Evolutionary conservation across 192 early-diverging fungal genomes (phyloP), one percentile per base, ranked within the genome.

Genomic region (Funneliformis geosporum): DNA sequence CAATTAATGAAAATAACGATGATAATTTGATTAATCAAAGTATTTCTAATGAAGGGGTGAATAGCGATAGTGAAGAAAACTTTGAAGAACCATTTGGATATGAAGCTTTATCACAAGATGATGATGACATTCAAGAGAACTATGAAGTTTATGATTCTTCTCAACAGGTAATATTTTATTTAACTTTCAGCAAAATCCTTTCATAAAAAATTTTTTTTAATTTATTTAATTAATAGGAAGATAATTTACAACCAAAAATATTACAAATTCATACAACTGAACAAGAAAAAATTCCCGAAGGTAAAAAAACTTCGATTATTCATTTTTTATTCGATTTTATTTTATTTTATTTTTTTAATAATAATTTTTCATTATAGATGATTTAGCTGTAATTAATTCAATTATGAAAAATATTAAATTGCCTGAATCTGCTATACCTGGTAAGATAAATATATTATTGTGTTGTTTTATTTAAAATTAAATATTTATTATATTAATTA

Each of bases 321-420:
- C n/a, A n/a, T n/a, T n/a, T n/a, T n/a, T 25, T 28, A 64, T 7
- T 64, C n/a, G n/a, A n/a, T n/a, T 64, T 23, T 14, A 8, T 38
- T n/a, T 28, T n/a, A n/a, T n/a, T 65, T 28, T 23, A 28, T 28
- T 65, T 25, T 18, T 25, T 10, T 42, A 23, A 21, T 55, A 55
- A 0, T 55, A 44, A 33, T 33, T 65, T 28, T 65, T n/a, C n/a
- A 65, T 9, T 65, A 69, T n/a, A 69, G 67, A 40, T n/a, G 67
- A 69, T 69, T 38, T 69, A 16, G 9, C 33, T 42, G 2, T 43
- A 21, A 69, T 69, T 40, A 69, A 40, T 25, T 69, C 67, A 18
- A 69, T 69, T 23, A 69, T 69, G 67, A 69, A 43, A 23, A 69
- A 69, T 44, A 23, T 69, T 10, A 42, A 40, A 69, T 9, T 69